These are phyloP conservation scores for Trypanosoma vivax DNA, from an alignment of 208 protist genomes.

Conservation along the genomic window DNA sequence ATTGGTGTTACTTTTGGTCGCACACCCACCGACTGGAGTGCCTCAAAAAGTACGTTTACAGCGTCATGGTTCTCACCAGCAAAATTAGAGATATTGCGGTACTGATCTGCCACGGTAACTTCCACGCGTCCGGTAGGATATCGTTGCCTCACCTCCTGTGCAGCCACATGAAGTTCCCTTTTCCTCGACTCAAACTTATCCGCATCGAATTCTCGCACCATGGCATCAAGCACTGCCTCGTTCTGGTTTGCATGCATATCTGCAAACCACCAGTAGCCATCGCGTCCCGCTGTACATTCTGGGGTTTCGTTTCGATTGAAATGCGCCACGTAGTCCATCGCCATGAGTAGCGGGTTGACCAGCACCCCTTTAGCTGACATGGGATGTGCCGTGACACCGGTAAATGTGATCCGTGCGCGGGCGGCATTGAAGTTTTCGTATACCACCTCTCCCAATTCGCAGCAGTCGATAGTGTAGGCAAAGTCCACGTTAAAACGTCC, in stretches of 20 bases:
- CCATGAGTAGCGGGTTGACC: slow-evolving; percentile 82
- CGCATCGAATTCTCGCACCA: slow-evolving; percentile 71
- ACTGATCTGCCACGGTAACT: slow-evolving; percentile 55
- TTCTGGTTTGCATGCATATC: slow-evolving; percentile 47
- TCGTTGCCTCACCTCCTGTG: slow-evolving; percentile 32
- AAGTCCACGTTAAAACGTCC: slow-evolving; percentile 77
- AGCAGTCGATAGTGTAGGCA: slow-evolving; percentile 84
- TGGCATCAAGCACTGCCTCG: slow-evolving; percentile 40
- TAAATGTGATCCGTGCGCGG: slow-evolving; percentile 44
- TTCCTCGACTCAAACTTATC: slow-evolving; percentile 45
- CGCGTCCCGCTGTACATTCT: slow-evolving; percentile 64
- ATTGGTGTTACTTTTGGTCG: slow-evolving; percentile 72
- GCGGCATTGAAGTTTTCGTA: slow-evolving; percentile 85
- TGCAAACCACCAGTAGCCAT: slow-evolving; percentile 82
- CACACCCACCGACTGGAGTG: slow-evolving; percentile 44
- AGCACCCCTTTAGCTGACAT: slow-evolving; percentile 85
- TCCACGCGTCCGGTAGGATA: slow-evolving; percentile 67
- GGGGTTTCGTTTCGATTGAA: slow-evolving; percentile 71
- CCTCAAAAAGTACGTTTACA: slow-evolving; percentile 66
- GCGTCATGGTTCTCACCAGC: slow-evolving; percentile 51
- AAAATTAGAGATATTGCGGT: slow-evolving; percentile 70
- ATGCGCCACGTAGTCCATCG: slow-evolving; percentile 62
- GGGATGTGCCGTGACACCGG: slow-evolving; percentile 71
- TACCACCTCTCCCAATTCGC: slow-evolving; percentile 77
- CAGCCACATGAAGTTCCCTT: slow-evolving; percentile 36